Evolutionary conservation across 2,329 filamentous ascomycete genomes (phyloP), one percentile per base, ranked within the genome.

Genomic region (Elsinoe batatas): DNA sequence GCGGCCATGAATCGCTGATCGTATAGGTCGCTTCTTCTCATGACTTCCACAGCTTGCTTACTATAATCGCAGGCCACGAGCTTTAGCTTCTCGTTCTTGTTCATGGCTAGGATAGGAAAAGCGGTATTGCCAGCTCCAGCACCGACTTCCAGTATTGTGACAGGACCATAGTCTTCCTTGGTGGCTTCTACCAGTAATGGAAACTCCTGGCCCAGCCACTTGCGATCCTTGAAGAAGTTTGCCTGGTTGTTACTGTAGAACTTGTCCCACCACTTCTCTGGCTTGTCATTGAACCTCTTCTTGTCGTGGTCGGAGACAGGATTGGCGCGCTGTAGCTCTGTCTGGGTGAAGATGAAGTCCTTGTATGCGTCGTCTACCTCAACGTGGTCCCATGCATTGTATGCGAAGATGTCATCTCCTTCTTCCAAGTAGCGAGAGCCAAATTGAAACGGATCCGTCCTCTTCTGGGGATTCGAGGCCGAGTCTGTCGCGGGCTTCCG

Each of bases 321-420:
- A 59, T 86, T 79, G 64, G 85, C 81, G 61, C 91, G 84, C 74
- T 98, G 93, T 72, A 85, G 86, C 46, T 81, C 80, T 67, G 87
- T 91, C 73, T 97, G 93, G 66, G 83, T 74, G 71, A 91, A 83
- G 58, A 90, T 85, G 71, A 93, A 95, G 67, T 87, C 82, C 67
- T 85, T 84, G 77, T 95, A 97, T 38, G 84, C 79, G 63, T 88
- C 83, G 73, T 97, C 91, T 68, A 90, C 90, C 72, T 91, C 85
- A 68, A 97, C 93, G 69, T 98, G 91, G 69, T 98, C 93, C 93
- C 93, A 98, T 36, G 93, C 93, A 71, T 98, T 98, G 81, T 93
- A 95, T 70, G 94, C 87, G 73, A 91, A 98, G 65, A 95, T 88
- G 68, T 97, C 80, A 73, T 95, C 91, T 67, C 83, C 82, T 69